Percentiles rank a stretch among this genome's conserved stretches.
Evolutionary conservation across 129 eudicot genomes (phyloP).

Genomic region (Pseudognaphalium luteoalbum): DNA sequence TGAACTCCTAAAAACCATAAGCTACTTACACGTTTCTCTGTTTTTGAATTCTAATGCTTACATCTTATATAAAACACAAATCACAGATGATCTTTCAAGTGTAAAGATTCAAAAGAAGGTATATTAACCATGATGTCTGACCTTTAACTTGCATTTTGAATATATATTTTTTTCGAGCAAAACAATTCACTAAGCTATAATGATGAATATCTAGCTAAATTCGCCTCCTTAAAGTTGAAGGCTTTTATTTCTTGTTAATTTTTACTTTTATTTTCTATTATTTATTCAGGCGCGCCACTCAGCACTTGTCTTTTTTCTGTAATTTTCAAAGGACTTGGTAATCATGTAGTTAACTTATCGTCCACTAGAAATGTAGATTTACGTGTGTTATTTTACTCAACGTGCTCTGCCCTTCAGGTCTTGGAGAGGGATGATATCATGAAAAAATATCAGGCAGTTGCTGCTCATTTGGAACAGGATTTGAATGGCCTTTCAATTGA

Average conservation of each 20-base stretch:
- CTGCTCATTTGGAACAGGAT: constrained; percentile 72
- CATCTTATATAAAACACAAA: too few relatives aligned
- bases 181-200: neutral
- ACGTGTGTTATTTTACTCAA: constrained; percentile 10
- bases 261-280: too few relatives aligned
- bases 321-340: too few relatives aligned
- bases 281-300: too few relatives aligned
- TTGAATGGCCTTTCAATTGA: constrained; percentile 51
- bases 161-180: neutral
- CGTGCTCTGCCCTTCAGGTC: constrained; percentile 49
- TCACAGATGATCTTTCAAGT: neutral
- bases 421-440: constrained; percentile 76
- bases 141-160: neutral
- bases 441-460: constrained; percentile 60
- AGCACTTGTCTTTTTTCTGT: too few relatives aligned
- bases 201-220: neutral
- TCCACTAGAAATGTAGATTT: neutral
- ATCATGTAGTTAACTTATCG: too few relatives aligned
- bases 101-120: neutral
- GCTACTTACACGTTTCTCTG: neutral
- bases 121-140: neutral
- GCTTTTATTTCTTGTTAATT: neutral
- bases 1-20: neutral
- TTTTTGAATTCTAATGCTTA: too few relatives aligned
- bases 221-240: neutral